Base-by-base conservation (phyloP, 805 yeast species). In the Danielia reshetovae region DNA sequence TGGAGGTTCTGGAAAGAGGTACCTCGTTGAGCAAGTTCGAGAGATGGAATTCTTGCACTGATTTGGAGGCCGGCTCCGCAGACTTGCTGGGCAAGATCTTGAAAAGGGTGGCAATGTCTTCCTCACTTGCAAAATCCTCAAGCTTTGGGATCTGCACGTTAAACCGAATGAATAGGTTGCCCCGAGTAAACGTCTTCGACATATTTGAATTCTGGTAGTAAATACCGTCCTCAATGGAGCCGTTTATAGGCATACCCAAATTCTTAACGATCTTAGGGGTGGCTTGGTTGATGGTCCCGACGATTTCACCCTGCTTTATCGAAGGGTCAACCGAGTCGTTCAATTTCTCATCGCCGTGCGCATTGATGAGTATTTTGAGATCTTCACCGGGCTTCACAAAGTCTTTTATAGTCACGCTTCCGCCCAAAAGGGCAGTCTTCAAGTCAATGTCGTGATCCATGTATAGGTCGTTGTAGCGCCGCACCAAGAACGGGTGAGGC, bases 201-300 rank as follows among this genome's bases (percentile, higher is more conserved):
- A 39, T 34, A 6, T 38, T 41, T 8, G 42, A 31, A 2, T 46
- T 49, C 27, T 65, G 65, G 29, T 39, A 46, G 32, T 47, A 55
- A 18, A 47, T 44, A 3, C 63, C 65, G 23, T 55, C 27, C 11
- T 30, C 26, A 27, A 46, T 42, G n/a, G 14, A n/a, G 14, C 29
- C 15, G 33, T 45, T 46, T 23, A 70, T 63, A 10, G 89, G 88
- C 86, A 81, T 80, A 5, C 89, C 89, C 30, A 61, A 54, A 1
- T 73, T 74, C 36, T 62, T 61, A 3, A 75, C 60, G 13, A 70
- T 52, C 43, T 76, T 77, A 10, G 76, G 59, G 5, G 65, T 54
- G 12, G 71, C 73, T 3, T 77, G 72, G 18, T 63, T 59, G 13
- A 75, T 62, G 5, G 80, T 58, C 24, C 82, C 86, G 11, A 81